Evolutionary conservation across 805 yeast species (phyloP), one percentile per base, ranked within the genome.

Genomic region (Zygoascus flipseniorum): DNA sequence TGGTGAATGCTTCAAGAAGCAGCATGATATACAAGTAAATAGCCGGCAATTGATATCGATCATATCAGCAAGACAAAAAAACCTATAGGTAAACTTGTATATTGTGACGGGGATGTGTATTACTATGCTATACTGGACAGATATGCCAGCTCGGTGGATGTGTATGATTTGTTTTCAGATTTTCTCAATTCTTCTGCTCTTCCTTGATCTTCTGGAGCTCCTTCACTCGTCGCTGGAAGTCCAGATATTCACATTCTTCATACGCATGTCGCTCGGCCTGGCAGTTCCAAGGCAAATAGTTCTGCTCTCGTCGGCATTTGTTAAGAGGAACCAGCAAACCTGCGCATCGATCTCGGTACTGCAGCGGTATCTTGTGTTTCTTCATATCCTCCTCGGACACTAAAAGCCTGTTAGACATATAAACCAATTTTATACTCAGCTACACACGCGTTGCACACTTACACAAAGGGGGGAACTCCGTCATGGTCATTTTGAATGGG

Each of bases 351-450:
- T 87, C 96, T 61, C 96, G 76, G 77, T 83, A 87, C 56, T 79
- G 80, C 57, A 88, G 72, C 20, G 95, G 96, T 53, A 87, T 82
- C 66, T 83, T 79, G 70, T 84, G 74, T 61, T 82, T 77, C 71
- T 85, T 88, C 84, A 87, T 83, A 65, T 87, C 95, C 65, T 86
- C 89, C 70, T 83, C 86, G 53, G 89, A 76, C 60, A 87, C 90
- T 84, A 59, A n/a, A 35, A 35, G 28, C 39, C 31, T 14, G 32
- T 42, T 49, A 49, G 41, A n/a, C n/a, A n/a, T n/a, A n/a, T n/a
- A n/a, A n/a, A n/a, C 16, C 23, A 14, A 37, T 35, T 8, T 10
- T 8, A 48, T 20, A 3, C 6, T 8, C 4, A 35, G 23, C 9
- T 16, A 5, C 10, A n/a, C n/a, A n/a, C 16, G 31, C 42, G n/a